A percentile compares a stretch with the other conserved stretches of the same genome.
Evolutionary conservation across 148 eudicot genomes (phyloP).

Genomic region (Chenopodium suecicum): DNA sequence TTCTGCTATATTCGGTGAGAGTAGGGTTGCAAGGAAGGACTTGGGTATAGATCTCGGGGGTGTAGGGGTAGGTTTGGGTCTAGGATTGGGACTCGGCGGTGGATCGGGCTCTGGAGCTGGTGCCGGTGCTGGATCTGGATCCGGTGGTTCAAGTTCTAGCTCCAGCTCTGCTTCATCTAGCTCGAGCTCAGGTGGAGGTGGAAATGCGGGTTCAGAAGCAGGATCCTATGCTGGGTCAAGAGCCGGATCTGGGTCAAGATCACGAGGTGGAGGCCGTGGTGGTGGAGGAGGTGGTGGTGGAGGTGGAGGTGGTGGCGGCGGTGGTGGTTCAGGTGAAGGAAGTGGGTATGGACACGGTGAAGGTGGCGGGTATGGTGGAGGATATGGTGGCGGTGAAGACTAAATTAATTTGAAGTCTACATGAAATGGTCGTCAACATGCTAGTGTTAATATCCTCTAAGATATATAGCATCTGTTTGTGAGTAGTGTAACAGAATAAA

Average conservation of each 20-base stretch:
- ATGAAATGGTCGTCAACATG: background rate
- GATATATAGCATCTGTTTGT: too few relatives aligned
- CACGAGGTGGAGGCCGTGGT: constrained; percentile 7
- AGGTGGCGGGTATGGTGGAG: constrained; percentile 29
- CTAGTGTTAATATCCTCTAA: background rate
- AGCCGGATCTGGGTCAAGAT: constrained; percentile 33
- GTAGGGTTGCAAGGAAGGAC: constrained; percentile 65
- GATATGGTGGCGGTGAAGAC: constrained; percentile 24
- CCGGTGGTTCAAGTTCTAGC: constrained; percentile 28
- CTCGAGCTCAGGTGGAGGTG: constrained; percentile 44
- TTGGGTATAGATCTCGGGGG: constrained; percentile 70
- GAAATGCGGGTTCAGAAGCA: constrained; percentile 58
- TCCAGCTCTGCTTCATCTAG: constrained; percentile 31
- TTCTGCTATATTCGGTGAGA: constrained; percentile 29
- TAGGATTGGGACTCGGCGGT: constrained; percentile 38
- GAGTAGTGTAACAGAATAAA: too few relatives aligned
- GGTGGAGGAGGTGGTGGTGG: constrained; percentile 9
- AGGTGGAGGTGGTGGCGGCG: constrained; percentile 18
- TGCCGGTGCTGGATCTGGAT: constrained; percentile 41
- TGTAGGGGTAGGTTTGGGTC: constrained; percentile 37
- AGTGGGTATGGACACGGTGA: constrained; percentile 25
- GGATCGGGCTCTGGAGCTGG: constrained; percentile 34
- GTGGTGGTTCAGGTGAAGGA: constrained; percentile 25
- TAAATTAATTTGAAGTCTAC: background rate
- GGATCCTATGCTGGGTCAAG: constrained; percentile 67